Conservation (phyloP, 805 yeast species). For the Candida tibetensis region DNA sequence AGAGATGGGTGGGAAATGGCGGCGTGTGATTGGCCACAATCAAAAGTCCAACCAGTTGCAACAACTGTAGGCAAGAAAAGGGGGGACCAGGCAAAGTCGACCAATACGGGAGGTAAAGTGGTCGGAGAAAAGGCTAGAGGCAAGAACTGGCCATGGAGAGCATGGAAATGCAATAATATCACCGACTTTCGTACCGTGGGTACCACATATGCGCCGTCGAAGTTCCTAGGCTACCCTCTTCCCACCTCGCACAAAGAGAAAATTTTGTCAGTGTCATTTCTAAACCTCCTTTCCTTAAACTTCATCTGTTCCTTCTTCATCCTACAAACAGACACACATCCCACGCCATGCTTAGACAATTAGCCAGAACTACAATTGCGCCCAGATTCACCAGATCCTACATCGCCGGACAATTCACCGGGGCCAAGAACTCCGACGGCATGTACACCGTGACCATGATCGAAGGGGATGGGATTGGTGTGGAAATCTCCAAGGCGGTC, state of each 20-base stretch:
- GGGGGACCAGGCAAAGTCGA: too few relatives aligned
- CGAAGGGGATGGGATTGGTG: constrained; percentile 98
- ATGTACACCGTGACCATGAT: constrained; percentile 91
- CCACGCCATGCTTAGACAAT: constrained; percentile 40
- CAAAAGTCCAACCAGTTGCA: too few relatives aligned
- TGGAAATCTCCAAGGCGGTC: constrained; percentile 92
- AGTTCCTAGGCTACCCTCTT: too few relatives aligned
- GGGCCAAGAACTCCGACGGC: constrained; percentile 68
- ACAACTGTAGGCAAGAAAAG: too few relatives aligned
- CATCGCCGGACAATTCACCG: constrained; percentile 66
- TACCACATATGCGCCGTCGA: too few relatives aligned
- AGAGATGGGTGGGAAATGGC: background rate
- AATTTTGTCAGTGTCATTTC: background rate
- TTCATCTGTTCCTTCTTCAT: too few relatives aligned
- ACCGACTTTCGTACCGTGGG: too few relatives aligned
- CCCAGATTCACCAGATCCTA: constrained; percentile 26
- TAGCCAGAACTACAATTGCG: constrained; percentile 28
- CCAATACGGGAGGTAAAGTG: too few relatives aligned
- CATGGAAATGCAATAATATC: too few relatives aligned
- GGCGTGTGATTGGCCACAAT: constrained; percentile 5
- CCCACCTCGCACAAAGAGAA: background rate
- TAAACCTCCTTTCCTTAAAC: background rate
- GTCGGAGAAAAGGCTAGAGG: too few relatives aligned
- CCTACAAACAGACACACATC: too few relatives aligned
- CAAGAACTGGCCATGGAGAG: too few relatives aligned